Percentiles rank a stretch among this genome's conserved stretches.
These are phyloP conservation scores for Cladosporium sp. DNA, from an alignment of 2,329 filamentous ascomycete species.

Conservation along the genomic window DNA sequence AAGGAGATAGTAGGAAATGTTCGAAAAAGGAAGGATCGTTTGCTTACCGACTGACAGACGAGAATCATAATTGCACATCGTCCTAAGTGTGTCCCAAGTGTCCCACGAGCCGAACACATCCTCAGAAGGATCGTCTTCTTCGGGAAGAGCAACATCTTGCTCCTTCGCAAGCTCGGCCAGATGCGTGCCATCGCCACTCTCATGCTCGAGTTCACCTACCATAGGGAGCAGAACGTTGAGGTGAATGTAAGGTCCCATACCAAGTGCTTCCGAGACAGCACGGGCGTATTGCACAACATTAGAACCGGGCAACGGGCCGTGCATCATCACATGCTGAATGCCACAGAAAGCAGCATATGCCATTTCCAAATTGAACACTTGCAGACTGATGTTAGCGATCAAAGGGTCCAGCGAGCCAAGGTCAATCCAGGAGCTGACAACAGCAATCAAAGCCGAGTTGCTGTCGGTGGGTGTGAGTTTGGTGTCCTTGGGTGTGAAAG, in stretches of 20 bases:
- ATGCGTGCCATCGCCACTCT: conserved; percentile 48
- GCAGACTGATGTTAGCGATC: conserved; percentile 79
- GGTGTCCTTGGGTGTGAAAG: conserved; percentile 77
- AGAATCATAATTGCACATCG: conserved; percentile 77
- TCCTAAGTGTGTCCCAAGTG: conserved; percentile 84
- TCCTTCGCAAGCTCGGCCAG: conserved; percentile 47
- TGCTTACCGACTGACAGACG: conserved; percentile 75
- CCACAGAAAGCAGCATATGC: conserved; percentile 96
- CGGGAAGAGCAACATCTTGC: conserved; percentile 13
- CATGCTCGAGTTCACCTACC: conserved; percentile 64
- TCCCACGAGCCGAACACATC: conserved; percentile 85
- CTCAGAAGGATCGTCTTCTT: conserved; percentile 30
- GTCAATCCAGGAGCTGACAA: conserved; percentile 90
- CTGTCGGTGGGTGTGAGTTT: conserved; percentile 63
- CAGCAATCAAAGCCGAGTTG: conserved; percentile 70
- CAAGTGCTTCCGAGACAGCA: conserved; percentile 74
- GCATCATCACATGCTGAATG: conserved; percentile 74
- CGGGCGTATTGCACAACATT: conserved; percentile 72
- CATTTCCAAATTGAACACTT: conserved; percentile 85
- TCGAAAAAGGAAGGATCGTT: not conserved
- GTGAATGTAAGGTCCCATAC: conserved; percentile 69
- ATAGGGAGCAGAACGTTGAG: conserved; percentile 80
- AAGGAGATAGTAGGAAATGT: not conserved
- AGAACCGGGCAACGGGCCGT: conserved; percentile 57
- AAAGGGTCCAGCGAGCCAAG: conserved; percentile 76